These are phyloP conservation scores for Phoma sp. DNA, from an alignment of 2,329 filamentous ascomycete genomes.

Conservation along the genomic window DNA sequence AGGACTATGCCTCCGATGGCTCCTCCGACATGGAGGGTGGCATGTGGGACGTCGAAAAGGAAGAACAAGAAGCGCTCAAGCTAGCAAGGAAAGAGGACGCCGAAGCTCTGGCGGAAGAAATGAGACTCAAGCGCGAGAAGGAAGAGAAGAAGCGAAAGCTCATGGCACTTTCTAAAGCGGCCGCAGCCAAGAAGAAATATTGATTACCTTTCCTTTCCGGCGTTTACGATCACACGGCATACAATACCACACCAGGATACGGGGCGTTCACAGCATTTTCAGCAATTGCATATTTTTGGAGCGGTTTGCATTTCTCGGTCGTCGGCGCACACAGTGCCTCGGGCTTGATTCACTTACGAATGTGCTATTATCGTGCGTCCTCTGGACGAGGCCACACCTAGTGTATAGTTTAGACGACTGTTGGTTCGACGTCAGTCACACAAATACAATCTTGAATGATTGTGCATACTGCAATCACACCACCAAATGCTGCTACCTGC, in stretches of 20 bases:
- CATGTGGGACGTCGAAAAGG: conserved; percentile 72
- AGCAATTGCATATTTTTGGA: conserved; percentile 42
- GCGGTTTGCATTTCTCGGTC: conserved; percentile 27
- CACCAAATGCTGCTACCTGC: neutral
- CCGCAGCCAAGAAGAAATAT: conserved; percentile 40
- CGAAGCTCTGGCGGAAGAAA: conserved; percentile 65
- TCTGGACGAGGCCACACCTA: conserved; percentile 23
- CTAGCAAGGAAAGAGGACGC: conserved; percentile 72
- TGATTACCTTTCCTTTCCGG: conserved; percentile 27
- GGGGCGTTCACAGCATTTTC: conserved; percentile 34
- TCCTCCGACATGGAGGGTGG: conserved; percentile 83
- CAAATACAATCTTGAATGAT: conserved; percentile 8
- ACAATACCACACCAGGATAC: conserved; percentile 23
- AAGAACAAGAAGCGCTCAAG: conserved; percentile 68
- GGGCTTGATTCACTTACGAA: conserved; percentile 23
- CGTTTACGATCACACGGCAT: conserved; percentile 40
- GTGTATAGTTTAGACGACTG: conserved; percentile 24
- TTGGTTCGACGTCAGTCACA: conserved; percentile 2
- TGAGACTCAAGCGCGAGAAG: conserved; percentile 44
- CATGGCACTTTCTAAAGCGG: conserved; percentile 34
- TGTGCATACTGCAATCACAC: conserved; percentile 12
- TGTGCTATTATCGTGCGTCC: conserved; percentile 25
- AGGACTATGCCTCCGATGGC: conserved; percentile 67
- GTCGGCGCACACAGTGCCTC: conserved; percentile 27
- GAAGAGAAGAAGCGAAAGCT: conserved; percentile 46